Conservation (phyloP, 2,329 filamentous ascomycete genomes). For the Xylariomycetidae sp. region DNA sequence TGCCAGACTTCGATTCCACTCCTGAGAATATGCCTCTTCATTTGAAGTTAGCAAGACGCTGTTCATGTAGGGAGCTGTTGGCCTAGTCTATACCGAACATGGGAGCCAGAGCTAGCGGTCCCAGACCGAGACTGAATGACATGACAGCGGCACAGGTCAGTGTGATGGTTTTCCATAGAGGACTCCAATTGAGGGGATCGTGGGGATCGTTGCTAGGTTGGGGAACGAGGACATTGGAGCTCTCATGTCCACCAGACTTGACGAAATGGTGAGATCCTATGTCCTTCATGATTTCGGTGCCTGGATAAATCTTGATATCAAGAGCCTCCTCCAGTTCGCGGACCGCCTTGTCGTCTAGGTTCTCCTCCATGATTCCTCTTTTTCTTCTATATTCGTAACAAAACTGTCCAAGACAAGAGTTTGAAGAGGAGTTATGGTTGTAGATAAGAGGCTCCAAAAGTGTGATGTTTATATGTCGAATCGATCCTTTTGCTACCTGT, state of each 20-base stretch:
- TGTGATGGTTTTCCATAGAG: slow-evolving; percentile 37
- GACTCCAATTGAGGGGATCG: slow-evolving; percentile 45
- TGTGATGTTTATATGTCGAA: too few species aligned
- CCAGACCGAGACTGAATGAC: slow-evolving; percentile 37
- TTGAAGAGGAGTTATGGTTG: too few species aligned
- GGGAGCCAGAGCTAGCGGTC: slow-evolving; percentile 38
- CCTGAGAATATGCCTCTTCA: slow-evolving; percentile 48
- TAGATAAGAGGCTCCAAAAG: too few species aligned
- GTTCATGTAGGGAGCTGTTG: too few species aligned
- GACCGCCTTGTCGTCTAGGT: slow-evolving; percentile 20
- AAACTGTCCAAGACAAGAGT: too few species aligned
- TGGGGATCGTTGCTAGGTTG: slow-evolving; percentile 41
- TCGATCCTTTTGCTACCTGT: too few species aligned
- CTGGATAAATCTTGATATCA: slow-evolving; percentile 30
- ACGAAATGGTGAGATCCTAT: slow-evolving; percentile 61
- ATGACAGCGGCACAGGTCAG: slow-evolving; percentile 31
- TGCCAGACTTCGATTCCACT: slow-evolving; percentile 48
- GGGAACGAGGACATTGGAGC: slow-evolving; percentile 43
- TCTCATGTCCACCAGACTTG: slow-evolving; percentile 40
- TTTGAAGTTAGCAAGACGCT: too few species aligned
- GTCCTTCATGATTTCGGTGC: slow-evolving; percentile 40
- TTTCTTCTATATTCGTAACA: too few species aligned
- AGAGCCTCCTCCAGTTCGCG: slow-evolving; percentile 17
- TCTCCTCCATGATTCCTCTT: slow-evolving; percentile 17
- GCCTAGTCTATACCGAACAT: slow-evolving; percentile 51